Conservation (phyloP, 768 basidiomycete genomes). For the Suillus subluteus region DNA sequence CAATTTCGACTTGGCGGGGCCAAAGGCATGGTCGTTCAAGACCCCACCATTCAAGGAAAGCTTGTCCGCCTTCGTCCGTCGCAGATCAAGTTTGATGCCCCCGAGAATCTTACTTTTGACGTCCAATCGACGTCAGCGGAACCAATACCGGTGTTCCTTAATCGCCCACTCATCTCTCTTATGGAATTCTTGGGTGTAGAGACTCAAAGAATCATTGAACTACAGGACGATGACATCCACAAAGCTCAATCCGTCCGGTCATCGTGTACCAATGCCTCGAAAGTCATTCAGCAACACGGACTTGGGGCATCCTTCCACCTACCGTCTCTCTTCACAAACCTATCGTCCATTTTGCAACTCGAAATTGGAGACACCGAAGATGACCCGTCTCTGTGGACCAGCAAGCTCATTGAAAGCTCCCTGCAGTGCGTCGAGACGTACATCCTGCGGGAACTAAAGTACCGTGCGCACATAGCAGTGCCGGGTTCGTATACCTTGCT, state of each 20-base stretch:
- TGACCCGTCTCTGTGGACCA: constrained; percentile 22
- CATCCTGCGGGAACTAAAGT: constrained; percentile 54
- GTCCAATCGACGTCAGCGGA: constrained; percentile 49
- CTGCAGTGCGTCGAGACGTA: constrained; percentile 46
- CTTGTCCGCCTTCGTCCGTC: constrained; percentile 46
- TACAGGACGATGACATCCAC: constrained; percentile 43
- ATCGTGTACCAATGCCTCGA: constrained; percentile 41
- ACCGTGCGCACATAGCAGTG: constrained; percentile 52
- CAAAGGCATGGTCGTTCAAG: constrained; percentile 51
- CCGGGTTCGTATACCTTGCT: constrained; percentile 53
- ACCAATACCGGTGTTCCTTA: constrained; percentile 48
- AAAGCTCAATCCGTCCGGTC: constrained; percentile 38
- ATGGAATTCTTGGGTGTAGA: constrained; percentile 48
- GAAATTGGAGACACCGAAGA: constrained; percentile 23
- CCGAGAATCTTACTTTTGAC: constrained; percentile 46
- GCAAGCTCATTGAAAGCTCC: constrained; percentile 40
- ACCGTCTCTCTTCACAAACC: constrained; percentile 44
- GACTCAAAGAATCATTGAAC: constrained; percentile 33
- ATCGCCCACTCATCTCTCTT: constrained; percentile 51
- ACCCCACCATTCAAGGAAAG: constrained; percentile 40
- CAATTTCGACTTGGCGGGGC: constrained; percentile 51
- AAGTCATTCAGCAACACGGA: constrained; percentile 46
- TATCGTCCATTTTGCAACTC: constrained; percentile 36
- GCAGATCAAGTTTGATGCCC: constrained; percentile 71
- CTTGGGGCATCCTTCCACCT: constrained; percentile 52